phyloP scores from a whole-genome alignment of 306 rosid species.

The Lithocarpus polystachyus region DNA sequence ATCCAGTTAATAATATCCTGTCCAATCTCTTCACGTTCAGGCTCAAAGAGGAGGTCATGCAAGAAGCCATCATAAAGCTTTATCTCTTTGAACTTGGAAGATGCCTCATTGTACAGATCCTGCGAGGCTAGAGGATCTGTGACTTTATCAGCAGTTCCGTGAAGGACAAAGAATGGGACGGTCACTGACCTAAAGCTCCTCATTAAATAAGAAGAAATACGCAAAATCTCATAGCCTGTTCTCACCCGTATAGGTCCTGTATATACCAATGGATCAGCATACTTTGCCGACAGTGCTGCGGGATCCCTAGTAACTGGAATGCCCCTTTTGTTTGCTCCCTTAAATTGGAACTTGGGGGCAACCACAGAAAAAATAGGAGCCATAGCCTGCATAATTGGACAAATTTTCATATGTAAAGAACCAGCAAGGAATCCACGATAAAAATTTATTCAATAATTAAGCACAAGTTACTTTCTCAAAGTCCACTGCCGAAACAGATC shows the following conservation, averaged over 20 bases:
- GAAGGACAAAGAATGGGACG: slow-evolving; percentile 93
- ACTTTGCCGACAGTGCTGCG: slow-evolving; percentile 84
- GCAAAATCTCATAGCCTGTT: slow-evolving; percentile 91
- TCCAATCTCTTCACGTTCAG: slow-evolving; percentile 81
- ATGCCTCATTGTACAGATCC: slow-evolving; percentile 76
- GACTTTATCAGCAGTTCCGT: slow-evolving; percentile 94
- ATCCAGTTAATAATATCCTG: slow-evolving; percentile 88
- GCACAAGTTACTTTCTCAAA: neutral
- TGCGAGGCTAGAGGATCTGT: slow-evolving; percentile 92
- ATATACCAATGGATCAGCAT: slow-evolving; percentile 93
- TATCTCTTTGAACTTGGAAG: slow-evolving; percentile 77
- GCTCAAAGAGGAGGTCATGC: slow-evolving; percentile 93
- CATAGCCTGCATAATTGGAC: slow-evolving; percentile 53
- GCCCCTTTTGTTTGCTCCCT: slow-evolving; percentile 97
- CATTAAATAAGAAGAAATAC: slow-evolving; percentile 67
- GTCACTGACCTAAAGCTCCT: slow-evolving; percentile 70
- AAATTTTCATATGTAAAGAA: neutral
- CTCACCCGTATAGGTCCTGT: slow-evolving; percentile 96
- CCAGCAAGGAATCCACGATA: neutral
- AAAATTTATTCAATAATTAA: neutral
- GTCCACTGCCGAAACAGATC: neutral
- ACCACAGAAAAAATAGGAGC: slow-evolving; percentile 88
- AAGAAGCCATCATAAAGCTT: slow-evolving; percentile 92
- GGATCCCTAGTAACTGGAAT: slow-evolving; percentile 98
- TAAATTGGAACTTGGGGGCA: slow-evolving; percentile 83